A percentile compares a stretch with the other conserved stretches of the same genome.
phyloP scores from a whole-genome alignment of 78 protist species.

The Tieghemostelium lacteum region DNA sequence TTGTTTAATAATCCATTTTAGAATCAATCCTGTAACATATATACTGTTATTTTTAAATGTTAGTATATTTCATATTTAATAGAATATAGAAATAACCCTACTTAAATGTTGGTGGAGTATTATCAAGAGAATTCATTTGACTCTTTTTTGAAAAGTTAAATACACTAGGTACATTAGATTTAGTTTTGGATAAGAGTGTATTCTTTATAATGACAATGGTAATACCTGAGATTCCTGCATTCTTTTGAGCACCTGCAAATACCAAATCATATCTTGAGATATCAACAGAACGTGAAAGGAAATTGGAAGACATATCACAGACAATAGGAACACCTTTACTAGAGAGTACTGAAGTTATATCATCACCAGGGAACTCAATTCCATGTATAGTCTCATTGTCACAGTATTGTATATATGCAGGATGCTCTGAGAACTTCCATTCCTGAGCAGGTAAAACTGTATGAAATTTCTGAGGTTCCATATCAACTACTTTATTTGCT shows the following conservation, averaged over 20 bases:
- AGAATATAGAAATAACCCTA: neutral
- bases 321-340: conserved; percentile 84
- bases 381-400: conserved; percentile 98
- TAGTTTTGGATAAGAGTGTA: conserved; percentile 78
- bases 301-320: conserved; percentile 95
- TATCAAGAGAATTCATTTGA: conserved; percentile 74
- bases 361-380: conserved; percentile 64
- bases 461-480: conserved; percentile 34
- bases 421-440: conserved; percentile 82
- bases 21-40: conserved; percentile 91
- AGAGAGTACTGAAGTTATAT: neutral
- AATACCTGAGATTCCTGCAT: conserved; percentile 95
- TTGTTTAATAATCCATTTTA: conserved; percentile 85
- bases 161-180: conserved; percentile 78
- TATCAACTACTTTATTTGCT: conserved; percentile 78
- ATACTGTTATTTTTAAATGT: conserved; percentile 12
- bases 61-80: neutral
- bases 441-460: conserved; percentile 26
- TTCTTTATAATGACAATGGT: conserved; percentile 90
- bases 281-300: conserved; percentile 89
- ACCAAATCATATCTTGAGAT: conserved; percentile 94
- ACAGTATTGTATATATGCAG: conserved; percentile 94
- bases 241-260: conserved; percentile 98
- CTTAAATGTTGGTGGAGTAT: conserved; percentile 81
- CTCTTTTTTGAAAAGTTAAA: conserved; percentile 68